Conservation (phyloP, 768 basidiomycete species). For the Calocybe indica region DNA sequence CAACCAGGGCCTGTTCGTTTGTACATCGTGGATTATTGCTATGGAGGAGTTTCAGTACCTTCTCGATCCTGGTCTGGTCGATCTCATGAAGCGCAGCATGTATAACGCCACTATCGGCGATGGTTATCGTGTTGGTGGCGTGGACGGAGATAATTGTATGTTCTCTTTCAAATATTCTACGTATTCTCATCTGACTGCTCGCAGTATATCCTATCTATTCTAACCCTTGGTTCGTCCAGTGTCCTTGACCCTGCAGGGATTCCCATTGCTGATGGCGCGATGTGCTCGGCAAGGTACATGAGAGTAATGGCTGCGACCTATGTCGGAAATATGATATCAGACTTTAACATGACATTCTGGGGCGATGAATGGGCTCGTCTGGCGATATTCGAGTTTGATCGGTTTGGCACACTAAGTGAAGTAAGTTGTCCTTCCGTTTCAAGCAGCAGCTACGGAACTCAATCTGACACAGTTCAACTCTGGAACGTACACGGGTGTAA, state of each 20-base stretch:
- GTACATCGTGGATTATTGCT: constrained; percentile 23
- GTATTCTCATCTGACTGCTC: neutral
- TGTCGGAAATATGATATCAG: constrained; percentile 21
- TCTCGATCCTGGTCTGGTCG: constrained; percentile 16
- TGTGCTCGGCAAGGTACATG: constrained; percentile 18
- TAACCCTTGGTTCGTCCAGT: constrained; percentile 18
- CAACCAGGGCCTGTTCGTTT: constrained; percentile 21
- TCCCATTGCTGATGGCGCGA: neutral
- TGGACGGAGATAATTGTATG: constrained; percentile 23
- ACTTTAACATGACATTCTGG: constrained; percentile 23
- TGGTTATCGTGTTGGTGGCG: constrained; percentile 23
- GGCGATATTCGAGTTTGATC: constrained; percentile 20
- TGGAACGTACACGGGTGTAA: constrained; percentile 23
- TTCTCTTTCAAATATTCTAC: neutral
- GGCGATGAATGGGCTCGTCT: constrained; percentile 22
- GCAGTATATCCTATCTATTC: constrained; percentile 22
- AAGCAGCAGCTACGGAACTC: no score
- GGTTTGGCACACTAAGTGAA: constrained; percentile 20
- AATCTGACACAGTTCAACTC: constrained; percentile 18
- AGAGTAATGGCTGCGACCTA: constrained; percentile 25
- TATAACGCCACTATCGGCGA: constrained; percentile 26
- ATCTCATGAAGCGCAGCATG: constrained; percentile 22
- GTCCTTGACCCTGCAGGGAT: neutral
- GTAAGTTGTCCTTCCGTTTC: constrained; percentile 7
- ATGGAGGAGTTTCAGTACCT: constrained; percentile 24